Evolutionary conservation across 1,284 basidiomycete species (phyloP).

Genomic region (Laetiporus sulphureus): DNA sequence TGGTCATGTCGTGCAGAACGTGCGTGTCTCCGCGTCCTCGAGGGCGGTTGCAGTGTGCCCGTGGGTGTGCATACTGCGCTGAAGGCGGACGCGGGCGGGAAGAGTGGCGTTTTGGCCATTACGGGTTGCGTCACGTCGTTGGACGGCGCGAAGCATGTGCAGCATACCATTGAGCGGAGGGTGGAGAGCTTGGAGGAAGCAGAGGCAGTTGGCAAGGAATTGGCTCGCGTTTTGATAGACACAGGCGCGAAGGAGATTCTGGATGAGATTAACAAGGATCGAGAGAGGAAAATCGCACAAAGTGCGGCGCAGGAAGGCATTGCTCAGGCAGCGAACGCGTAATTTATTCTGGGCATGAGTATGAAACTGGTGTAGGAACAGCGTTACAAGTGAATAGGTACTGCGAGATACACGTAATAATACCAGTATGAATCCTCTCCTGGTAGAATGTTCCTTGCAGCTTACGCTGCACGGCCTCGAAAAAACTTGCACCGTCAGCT

Average conservation of each 20-base stretch:
- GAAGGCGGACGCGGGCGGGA: conserved; percentile 24
- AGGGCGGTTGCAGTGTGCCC: conserved; percentile 96
- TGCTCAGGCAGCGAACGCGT: not conserved
- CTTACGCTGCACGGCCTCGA: conserved; percentile 27
- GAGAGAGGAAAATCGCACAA: conserved; percentile 47
- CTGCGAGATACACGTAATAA: not conserved
- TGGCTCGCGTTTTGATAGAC: conserved; percentile 60
- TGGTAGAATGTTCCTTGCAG: conserved; percentile 25
- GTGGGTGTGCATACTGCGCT: conserved; percentile 77
- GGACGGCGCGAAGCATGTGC: conserved; percentile 64
- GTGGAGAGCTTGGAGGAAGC: conserved; percentile 56
- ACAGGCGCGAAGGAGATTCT: conserved; percentile 73
- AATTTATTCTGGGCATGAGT: no score
- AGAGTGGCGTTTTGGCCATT: conserved; percentile 45
- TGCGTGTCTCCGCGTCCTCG: conserved; percentile 79
- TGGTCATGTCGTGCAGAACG: conserved; percentile 82
- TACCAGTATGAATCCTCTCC: not conserved
- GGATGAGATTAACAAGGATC: conserved; percentile 70
- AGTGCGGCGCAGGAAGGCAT: conserved; percentile 16
- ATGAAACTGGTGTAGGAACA: no score
- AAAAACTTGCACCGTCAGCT: conserved; percentile 22
- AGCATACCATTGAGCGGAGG: conserved; percentile 51
- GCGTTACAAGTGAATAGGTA: not conserved
- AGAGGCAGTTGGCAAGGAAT: conserved; percentile 56
- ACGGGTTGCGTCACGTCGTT: conserved; percentile 79